phyloP scores from a whole-genome alignment of 345 rosid species.

The Diplotaxis tenuifolia region DNA sequence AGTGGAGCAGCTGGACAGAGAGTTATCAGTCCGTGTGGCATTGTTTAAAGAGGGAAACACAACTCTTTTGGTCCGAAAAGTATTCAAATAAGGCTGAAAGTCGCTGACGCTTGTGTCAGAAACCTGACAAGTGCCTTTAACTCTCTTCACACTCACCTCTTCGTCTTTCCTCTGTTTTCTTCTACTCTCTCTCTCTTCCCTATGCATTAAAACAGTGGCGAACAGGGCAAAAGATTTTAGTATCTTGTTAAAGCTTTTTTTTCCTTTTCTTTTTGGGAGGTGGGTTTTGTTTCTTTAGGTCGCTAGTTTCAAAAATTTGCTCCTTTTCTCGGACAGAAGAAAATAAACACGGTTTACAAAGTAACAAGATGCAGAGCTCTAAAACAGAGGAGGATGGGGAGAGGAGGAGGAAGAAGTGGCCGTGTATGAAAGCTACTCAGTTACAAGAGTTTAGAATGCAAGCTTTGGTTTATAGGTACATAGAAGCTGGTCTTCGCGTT shows the following conservation, averaged over 20 bases:
- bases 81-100: slow-evolving; percentile 36
- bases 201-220: not conserved
- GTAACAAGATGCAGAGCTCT: slow-evolving; percentile 20
- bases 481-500: slow-evolving; percentile 52
- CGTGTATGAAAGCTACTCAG: slow-evolving; percentile 46
- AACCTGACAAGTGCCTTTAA: slow-evolving; percentile 37
- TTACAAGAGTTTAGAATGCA: slow-evolving; percentile 53
- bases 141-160: slow-evolving; percentile 28
- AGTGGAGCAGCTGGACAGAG: no score
- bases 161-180: slow-evolving; percentile 26
- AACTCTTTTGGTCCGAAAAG: slow-evolving; percentile 33
- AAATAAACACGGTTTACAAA: not conserved
- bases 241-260: not conserved
- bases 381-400: slow-evolving; percentile 12
- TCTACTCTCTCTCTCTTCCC: slow-evolving; percentile 18
- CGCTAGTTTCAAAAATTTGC: slow-evolving; percentile 24
- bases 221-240: slow-evolving; percentile 5
- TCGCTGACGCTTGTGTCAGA: slow-evolving; percentile 36
- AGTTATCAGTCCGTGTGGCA: no score
- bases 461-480: slow-evolving; percentile 44
- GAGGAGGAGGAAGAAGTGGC: slow-evolving; percentile 21
- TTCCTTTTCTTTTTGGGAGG: slow-evolving; percentile 29
- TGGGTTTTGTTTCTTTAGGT: slow-evolving; percentile 20
- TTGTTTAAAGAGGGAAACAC: slow-evolving; percentile 35
- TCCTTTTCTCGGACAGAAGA: not conserved